phyloP scores from a whole-genome alignment of 2,329 filamentous ascomycete genomes.

The Sclerotinia sclerotiorum region DNA sequence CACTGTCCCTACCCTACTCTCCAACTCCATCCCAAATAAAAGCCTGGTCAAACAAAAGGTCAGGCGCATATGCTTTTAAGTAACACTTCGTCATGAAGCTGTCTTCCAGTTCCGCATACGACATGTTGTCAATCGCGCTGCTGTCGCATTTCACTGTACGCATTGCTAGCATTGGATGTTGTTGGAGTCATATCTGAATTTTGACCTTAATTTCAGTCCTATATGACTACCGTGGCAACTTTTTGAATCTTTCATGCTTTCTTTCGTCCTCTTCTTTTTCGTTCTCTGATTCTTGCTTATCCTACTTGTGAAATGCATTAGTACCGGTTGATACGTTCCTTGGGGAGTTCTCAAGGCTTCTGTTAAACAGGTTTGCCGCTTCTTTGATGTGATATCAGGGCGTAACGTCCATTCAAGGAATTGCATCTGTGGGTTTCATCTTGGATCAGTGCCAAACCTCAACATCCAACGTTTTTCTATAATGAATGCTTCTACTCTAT shows the following conservation, averaged over 20 bases:
- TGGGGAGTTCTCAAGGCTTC: not conserved
- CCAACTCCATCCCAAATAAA: not conserved
- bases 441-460: not conserved
- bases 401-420: not conserved
- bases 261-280: not conserved
- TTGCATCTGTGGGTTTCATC: not conserved
- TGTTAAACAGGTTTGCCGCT: not conserved
- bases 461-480: not conserved
- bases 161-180: not conserved
- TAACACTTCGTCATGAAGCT: not conserved
- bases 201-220: not conserved
- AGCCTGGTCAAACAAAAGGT: not conserved
- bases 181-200: not conserved
- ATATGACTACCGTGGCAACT: not conserved
- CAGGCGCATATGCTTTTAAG: not conserved
- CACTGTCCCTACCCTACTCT: not conserved
- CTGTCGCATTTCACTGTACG: not conserved
- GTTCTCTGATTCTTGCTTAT: not conserved
- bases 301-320: not conserved
- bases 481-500: not conserved
- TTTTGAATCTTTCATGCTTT: not conserved
- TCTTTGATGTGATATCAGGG: not conserved
- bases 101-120: not conserved
- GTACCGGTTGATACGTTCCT: fast-evolving
- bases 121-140: not conserved